Evolutionary conservation across 306 rosid genomes (phyloP).

Genomic region (Corylus americana): DNA sequence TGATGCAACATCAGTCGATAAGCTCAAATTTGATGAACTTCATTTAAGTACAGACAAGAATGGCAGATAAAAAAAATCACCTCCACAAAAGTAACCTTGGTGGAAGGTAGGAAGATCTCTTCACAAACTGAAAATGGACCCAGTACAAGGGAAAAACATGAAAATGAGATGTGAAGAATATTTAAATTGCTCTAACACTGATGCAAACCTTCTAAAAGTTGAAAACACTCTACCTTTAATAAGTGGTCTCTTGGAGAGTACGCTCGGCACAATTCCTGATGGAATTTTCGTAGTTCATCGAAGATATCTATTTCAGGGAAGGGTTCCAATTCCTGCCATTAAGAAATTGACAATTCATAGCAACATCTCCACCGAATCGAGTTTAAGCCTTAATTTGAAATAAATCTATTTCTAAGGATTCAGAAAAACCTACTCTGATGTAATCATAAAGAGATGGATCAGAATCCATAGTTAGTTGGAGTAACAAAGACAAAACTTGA

Average conservation of each 20-base stretch:
- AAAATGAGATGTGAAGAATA: slow-evolving; percentile 11
- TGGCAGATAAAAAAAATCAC: slow-evolving; percentile 38
- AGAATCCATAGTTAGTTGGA: slow-evolving; percentile 63
- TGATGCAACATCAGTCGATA: slow-evolving; percentile 9
- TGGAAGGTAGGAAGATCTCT: slow-evolving; percentile 74
- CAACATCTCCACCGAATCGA: slow-evolving; percentile 2
- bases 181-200: not conserved
- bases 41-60: not conserved
- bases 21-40: slow-evolving; percentile 14
- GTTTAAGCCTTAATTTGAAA: slow-evolving; percentile 8
- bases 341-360: slow-evolving; percentile 24
- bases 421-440: slow-evolving; percentile 60
- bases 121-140: slow-evolving; percentile 61
- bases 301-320: slow-evolving; percentile 74
- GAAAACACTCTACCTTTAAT: slow-evolving; percentile 51
- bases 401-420: slow-evolving; percentile 20
- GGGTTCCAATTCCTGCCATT: slow-evolving; percentile 78
- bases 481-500: slow-evolving; percentile 63
- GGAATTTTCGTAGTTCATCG: slow-evolving; percentile 63
- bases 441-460: slow-evolving; percentile 78
- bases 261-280: slow-evolving; percentile 63
- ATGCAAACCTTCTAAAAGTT: slow-evolving; percentile 17
- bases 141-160: slow-evolving; percentile 4
- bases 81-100: slow-evolving; percentile 77
- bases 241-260: slow-evolving; percentile 76